These are phyloP conservation scores for Teunomyces stri DNA, from an alignment of 805 yeast genomes.

Conservation along the genomic window DNA sequence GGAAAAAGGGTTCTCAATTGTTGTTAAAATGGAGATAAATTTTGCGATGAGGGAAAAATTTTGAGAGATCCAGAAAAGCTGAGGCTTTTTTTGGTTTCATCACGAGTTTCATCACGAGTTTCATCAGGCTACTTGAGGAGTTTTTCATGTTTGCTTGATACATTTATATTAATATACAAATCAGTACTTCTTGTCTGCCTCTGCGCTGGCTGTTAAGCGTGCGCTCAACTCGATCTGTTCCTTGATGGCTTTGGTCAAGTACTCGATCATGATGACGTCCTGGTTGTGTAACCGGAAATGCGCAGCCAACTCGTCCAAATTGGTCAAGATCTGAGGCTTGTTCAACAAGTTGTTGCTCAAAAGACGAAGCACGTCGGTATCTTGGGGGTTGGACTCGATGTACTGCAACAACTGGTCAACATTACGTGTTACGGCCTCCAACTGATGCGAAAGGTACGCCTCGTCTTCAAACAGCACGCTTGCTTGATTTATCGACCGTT, in stretches of 20 bases:
- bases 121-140: too few relatives aligned
- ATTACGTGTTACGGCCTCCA: conserved; percentile 44
- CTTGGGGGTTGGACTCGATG: conserved; percentile 39
- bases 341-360: conserved; percentile 56
- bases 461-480: conserved; percentile 13
- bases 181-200: conserved; percentile 14
- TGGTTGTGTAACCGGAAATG: conserved; percentile 71
- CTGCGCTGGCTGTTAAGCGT: conserved; percentile 45
- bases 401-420: conserved; percentile 50
- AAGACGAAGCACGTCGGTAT: conserved; percentile 61
- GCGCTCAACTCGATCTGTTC: conserved; percentile 81
- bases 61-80: not conserved
- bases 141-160: not conserved
- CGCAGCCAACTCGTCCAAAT: conserved; percentile 51
- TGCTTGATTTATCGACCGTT: conserved; percentile 26
- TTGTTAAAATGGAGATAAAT: not conserved
- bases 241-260: conserved; percentile 77
- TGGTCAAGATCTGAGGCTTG: conserved; percentile 49
- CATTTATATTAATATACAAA: conserved; percentile 2
- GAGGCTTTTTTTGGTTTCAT: too few relatives aligned
- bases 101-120: too few relatives aligned
- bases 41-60: conserved; percentile 6
- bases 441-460: conserved; percentile 41
- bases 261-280: conserved; percentile 79
- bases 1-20: not conserved